These are phyloP conservation scores for Naganishia randhawae DNA, from an alignment of 768 basidiomycete species.

Conservation along the genomic window DNA sequence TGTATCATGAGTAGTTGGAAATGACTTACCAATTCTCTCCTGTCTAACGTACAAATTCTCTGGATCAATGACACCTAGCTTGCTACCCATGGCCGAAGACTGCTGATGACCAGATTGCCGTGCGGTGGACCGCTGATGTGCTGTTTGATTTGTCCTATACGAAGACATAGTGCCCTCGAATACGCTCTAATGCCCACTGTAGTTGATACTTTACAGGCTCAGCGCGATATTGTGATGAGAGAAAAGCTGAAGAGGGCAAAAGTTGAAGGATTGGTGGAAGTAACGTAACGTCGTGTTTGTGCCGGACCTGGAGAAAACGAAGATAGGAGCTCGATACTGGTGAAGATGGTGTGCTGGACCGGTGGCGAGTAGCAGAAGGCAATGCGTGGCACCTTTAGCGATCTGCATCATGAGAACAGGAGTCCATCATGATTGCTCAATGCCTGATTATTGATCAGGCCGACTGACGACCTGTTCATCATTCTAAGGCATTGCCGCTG, in stretches of 20 bases:
- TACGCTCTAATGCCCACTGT: background rate
- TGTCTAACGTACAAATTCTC: slow-evolving; percentile 97
- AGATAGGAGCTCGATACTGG: background rate
- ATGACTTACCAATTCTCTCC: slow-evolving; percentile 76
- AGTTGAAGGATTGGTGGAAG: background rate
- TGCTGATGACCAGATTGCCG: slow-evolving; percentile 2
- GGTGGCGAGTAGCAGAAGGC: too few species aligned
- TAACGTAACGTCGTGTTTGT: background rate
- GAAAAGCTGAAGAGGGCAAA: background rate
- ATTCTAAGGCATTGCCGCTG: too few species aligned
- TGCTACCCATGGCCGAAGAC: background rate
- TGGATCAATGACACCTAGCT: slow-evolving; percentile 60
- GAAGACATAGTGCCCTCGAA: background rate
- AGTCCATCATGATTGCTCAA: slow-evolving; percentile 18
- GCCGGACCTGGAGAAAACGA: background rate
- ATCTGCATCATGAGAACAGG: background rate
- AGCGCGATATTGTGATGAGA: background rate
- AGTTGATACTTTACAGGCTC: background rate
- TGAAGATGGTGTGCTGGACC: background rate
- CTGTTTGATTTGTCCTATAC: background rate
- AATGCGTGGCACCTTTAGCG: background rate
- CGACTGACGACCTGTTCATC: too few species aligned
- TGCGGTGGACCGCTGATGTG: background rate
- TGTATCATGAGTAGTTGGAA: slow-evolving; percentile 49
- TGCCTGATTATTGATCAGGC: too few species aligned